phyloP scores from a whole-genome alignment of 176 grass and related monocot genomes.

The Thinopyrum elongatum region DNA sequence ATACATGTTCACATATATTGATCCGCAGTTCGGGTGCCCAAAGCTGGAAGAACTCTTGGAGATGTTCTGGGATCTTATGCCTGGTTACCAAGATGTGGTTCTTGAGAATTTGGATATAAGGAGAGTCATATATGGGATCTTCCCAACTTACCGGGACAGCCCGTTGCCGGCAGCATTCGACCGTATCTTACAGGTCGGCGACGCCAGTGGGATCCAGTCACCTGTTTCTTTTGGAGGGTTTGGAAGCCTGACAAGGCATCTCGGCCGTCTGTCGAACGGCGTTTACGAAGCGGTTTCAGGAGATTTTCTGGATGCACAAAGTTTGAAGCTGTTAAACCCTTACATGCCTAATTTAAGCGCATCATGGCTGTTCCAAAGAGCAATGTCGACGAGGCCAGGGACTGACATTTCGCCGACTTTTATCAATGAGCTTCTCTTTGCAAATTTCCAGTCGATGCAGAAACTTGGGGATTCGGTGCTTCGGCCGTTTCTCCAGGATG shows the following conservation, averaged over 20 bases:
- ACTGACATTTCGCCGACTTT: slow-evolving; percentile 67
- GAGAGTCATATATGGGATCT: slow-evolving; percentile 96
- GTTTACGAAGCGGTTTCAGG: slow-evolving; percentile 80
- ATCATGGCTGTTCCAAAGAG: slow-evolving; percentile 95
- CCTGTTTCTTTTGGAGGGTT: slow-evolving; percentile 99
- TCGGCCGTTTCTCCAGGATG: slow-evolving; percentile 96
- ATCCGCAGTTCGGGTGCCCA: slow-evolving; percentile 61
- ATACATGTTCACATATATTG: slow-evolving; percentile 98
- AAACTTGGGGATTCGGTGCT: slow-evolving; percentile 79
- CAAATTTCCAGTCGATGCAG: slow-evolving; percentile 94
- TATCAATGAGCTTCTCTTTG: slow-evolving; percentile 90
- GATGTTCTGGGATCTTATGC: slow-evolving; percentile 85
- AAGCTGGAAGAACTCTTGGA: slow-evolving; percentile 90
- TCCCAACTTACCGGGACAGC: slow-evolving; percentile 91
- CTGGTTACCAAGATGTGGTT: slow-evolving; percentile 66
- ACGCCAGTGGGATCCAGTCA: slow-evolving; percentile 97
- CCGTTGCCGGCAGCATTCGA: slow-evolving; percentile 88
- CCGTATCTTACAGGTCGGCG: slow-evolving; percentile 92
- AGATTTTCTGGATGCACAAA: slow-evolving; percentile 67
- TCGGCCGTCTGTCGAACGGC: slow-evolving; percentile 79
- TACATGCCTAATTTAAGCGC: slow-evolving; percentile 98
- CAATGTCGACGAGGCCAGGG: slow-evolving; percentile 80
- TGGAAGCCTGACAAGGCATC: slow-evolving; percentile 87
- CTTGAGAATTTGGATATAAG: slow-evolving; percentile 80
- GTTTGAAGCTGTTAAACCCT: slow-evolving; percentile 74